Evolutionary conservation across 2,329 filamentous ascomycete species (phyloP), one percentile per base, ranked within the genome.

Genomic region (Aspergillus aculeatinus): DNA sequence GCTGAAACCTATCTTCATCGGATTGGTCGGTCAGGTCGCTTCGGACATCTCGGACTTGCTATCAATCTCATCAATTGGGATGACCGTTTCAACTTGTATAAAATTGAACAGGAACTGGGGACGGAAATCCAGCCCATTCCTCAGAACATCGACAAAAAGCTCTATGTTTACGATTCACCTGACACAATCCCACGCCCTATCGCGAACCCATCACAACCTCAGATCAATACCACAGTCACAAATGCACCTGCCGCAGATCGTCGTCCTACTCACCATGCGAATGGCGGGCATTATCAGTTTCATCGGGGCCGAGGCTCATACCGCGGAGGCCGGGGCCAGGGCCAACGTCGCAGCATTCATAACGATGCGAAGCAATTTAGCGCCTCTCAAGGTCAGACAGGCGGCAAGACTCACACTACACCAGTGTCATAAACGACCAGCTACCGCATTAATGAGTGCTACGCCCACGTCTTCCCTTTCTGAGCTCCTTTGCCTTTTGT

Each of bases 1-100:
- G 96, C 95, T 16, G 95, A 99, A 80, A 99, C 95, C 0, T 99
- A 99, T 74, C 87, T 99, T 60, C 95, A 99, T 80, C 92, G 95
- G 68, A 99, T 99, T 74, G 95, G 95, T 82, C 91, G 95, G 74
- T 99, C 95, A 55, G 95, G 95, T 67, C 91, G 95, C 67, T 99
- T 96, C 75, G 95, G 95, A 67, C 95, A 99, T 79, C 85, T 98
- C 72, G 95, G 95, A 85, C 83, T 99, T 67, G 96, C 96, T 65
- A 99, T 99, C 75, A 99, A 99, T 79, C 82, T 99, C 75, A 99
- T 99, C 83, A 98, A 96, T 77, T 99, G 95, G 95, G 95, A 99
- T 60, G 95, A 99, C 76, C 88, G 95, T 29, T 98, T 96, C 84
- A 99, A 98, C 77, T 85, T 99, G 21, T 99, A 99, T 83, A 96